Base-by-base conservation (phyloP, 805 yeast species). In the Saturnispora sekii region DNA sequence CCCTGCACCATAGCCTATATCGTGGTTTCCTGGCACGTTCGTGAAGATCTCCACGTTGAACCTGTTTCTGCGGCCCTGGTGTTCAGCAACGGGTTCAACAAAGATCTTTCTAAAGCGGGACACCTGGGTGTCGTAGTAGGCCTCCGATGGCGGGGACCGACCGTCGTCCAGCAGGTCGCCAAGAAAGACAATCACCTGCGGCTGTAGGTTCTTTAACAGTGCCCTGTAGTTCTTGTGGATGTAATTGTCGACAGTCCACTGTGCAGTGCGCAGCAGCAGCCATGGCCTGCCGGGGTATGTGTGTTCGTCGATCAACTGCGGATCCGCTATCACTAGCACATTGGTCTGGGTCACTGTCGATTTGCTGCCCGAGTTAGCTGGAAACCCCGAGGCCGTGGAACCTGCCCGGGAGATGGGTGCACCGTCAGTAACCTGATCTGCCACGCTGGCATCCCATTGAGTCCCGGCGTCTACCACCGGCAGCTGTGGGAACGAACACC, bases 141-240 rank as follows among this genome's bases (percentile, higher is more conserved):
- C 85, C 10, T 51, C 59, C 17, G 70, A 67, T 0, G 51, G 40
- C 45, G 61, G 55, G 34, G 58, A 61, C 32, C 97, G 69, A 0
- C 97, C 97, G 15, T 96, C 96, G 62, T 93, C 97, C 55, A 90
- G 84, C 51, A 89, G 65, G 60, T 93, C 98, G 3, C 97, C 98
- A 17, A 93, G 65, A 58, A 89, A 89, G 7, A 90, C 64, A 1
- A 79, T 75, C 0, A 84, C 67, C 54, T 89, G 82, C 0, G 97
- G 96, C 40, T 77, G 73, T 45, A 93, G 68, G 2, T 64, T 51
- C 7, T 64, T 51, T 49, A 83, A 81, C 39, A 85, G 63, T 40
- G 69, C 67, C 51, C 72, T 72, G 76, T 86, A 84, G 59, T 89
- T 89, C 47, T 87, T 70, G 51, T 76, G 79, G 52, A 86, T 79